Base-by-base conservation (phyloP, 2,329 filamentous ascomycete genomes). In the Fusarium sp. region DNA sequence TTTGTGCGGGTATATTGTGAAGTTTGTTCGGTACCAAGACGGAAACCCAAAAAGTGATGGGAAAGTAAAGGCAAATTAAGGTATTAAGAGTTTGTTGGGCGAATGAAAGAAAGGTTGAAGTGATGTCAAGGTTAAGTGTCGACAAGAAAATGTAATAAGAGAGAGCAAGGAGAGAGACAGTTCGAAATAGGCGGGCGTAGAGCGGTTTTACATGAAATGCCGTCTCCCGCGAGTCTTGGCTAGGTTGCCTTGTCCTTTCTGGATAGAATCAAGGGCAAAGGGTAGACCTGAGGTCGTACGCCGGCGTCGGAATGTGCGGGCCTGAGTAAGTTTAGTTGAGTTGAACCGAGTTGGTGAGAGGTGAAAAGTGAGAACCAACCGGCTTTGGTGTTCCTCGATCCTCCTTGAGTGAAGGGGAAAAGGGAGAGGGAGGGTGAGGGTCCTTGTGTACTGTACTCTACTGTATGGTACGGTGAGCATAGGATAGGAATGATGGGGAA, bases 401-500 rank as follows among this genome's bases (percentile, higher is more conserved):
- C 70, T 62, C 45, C 38, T 62, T 52, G 34, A 43, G 47, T 61
- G 59, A 68, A 79, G 77, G 79, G 77, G 77, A 76, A 51, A 68
- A 79, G 77, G 79, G 77, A 77, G 76, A 57, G n/a, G 30, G 43
- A 20, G 77, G 77, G 76, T 29, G n/a, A 24, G 18, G 18, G 43
- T 47, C 18, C 29, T 56, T 15, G 24, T 34, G 29, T 49, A 38
- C 34, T 38, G 18, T 38, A 38, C 34, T 38, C 10, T 38, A 18
- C 18, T n/a, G 34, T 38, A 38, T n/a, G 34, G 34, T 38, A 47
- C 42, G 30, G 18, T 38, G 22, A 22, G 29, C 15, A 56, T 29
- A 30, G 53, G 73, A 61, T 60, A 58, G 71, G 68, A 71, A 71
- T 71, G 67, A 71, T 71, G 59, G 76, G 77, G 79, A 80, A 80